phyloP scores from a whole-genome alignment of 2,329 filamentous ascomycete genomes.

The Sarocladiaceae sp. region DNA sequence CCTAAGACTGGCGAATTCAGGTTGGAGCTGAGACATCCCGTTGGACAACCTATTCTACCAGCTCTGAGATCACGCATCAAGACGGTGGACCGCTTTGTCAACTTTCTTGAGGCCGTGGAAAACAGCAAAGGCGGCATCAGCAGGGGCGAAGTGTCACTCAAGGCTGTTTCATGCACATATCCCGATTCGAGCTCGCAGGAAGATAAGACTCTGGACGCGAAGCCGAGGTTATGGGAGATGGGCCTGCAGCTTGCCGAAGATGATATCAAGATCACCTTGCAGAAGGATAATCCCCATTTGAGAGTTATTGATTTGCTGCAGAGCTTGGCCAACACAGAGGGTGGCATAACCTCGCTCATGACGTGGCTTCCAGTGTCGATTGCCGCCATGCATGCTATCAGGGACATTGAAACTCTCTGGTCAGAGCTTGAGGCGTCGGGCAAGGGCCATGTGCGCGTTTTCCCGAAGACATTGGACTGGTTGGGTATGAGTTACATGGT shows the following conservation, averaged over 20 bases:
- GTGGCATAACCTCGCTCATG: constrained; percentile 46
- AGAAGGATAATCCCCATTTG: constrained; percentile 60
- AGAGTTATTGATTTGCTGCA: constrained; percentile 54
- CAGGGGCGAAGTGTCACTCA: constrained; percentile 46
- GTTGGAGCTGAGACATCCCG: constrained; percentile 50
- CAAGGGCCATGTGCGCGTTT: constrained; percentile 43
- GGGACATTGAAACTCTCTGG: constrained; percentile 53
- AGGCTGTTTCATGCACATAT: constrained; percentile 2
- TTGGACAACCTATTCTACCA: constrained; percentile 53
- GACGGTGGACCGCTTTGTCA: constrained; percentile 63
- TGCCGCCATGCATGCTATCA: constrained; percentile 56
- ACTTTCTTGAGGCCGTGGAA: constrained; percentile 61
- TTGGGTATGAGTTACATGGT: constrained; percentile 49
- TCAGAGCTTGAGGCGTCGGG: constrained; percentile 31
- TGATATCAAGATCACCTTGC: constrained; percentile 52
- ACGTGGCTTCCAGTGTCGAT: constrained; percentile 54
- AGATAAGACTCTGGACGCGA: background rate
- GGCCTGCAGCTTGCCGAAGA: constrained; percentile 49
- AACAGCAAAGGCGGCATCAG: constrained; percentile 44
- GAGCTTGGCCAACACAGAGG: constrained; percentile 48
- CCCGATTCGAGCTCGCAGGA: background rate
- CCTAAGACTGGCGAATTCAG: constrained; percentile 54
- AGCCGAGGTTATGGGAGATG: constrained; percentile 39
- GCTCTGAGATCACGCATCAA: constrained; percentile 55
- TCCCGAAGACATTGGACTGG: constrained; percentile 50